Evolutionary conservation across 179 eudicot genomes (phyloP).

Genomic region (Beta macrorhiza): DNA sequence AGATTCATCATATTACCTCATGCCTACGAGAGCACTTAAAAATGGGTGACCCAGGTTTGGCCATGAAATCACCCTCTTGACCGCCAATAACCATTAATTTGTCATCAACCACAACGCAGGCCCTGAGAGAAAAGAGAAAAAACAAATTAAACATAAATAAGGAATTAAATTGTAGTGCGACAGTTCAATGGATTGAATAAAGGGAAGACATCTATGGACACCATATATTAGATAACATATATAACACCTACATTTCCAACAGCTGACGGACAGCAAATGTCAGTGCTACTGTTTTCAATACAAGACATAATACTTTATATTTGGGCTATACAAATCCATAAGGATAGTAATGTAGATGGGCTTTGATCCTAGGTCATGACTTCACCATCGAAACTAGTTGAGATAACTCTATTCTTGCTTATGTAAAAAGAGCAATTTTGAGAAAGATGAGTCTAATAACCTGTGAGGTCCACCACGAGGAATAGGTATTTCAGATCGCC

Average conservation of each 20-base stretch:
- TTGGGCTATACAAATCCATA: too few relatives aligned
- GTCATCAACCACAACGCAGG: slow-evolving; percentile 80
- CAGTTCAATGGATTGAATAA: too few relatives aligned
- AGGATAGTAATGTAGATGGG: too few relatives aligned
- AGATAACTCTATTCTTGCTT: neutral
- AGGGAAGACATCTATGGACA: too few relatives aligned
- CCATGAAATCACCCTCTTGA: slow-evolving; percentile 99
- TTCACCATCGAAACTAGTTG: too few relatives aligned
- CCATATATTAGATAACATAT: too few relatives aligned
- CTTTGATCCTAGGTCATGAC: too few relatives aligned
- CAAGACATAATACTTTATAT: neutral
- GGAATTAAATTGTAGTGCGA: neutral
- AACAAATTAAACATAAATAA: neutral
- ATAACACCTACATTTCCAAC: neutral
- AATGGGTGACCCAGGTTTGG: slow-evolving; percentile 98
- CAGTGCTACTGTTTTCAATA: neutral
- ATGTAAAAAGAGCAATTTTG: neutral
- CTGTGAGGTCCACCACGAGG: slow-evolving; percentile 99
- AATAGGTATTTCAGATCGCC: slow-evolving; percentile 87
- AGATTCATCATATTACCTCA: slow-evolving; percentile 52
- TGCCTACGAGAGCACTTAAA: slow-evolving; percentile 94
- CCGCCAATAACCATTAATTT: slow-evolving; percentile 85
- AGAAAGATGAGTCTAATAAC: slow-evolving; percentile 30
- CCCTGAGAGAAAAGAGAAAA: slow-evolving; percentile 43
- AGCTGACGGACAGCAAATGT: neutral